Evolutionary conservation across 257 asterid genomes (phyloP).

Genomic region (Solanum megistacrolobum): DNA sequence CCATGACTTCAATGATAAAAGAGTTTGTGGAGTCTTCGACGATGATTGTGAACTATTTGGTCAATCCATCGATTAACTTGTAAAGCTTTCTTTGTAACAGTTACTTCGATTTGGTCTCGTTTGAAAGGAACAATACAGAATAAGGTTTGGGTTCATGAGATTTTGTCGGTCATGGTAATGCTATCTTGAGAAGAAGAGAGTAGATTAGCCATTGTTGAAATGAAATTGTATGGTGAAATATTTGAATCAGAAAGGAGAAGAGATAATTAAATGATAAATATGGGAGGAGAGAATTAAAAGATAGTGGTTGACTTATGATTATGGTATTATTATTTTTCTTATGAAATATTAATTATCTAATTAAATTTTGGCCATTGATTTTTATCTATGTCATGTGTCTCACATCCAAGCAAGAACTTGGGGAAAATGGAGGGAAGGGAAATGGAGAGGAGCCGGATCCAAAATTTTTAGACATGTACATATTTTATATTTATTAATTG

Average conservation of each 20-base stretch:
- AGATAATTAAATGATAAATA: not conserved
- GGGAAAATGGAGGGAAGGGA: too few relatives aligned
- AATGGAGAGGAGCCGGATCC: too few relatives aligned
- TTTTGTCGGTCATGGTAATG: not conserved
- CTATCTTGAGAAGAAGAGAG: not conserved
- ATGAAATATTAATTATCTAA: too few relatives aligned
- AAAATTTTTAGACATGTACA: not conserved
- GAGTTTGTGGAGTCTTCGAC: not conserved
- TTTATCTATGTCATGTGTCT: too few relatives aligned
- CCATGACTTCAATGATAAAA: too few relatives aligned
- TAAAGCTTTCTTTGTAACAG: not conserved
- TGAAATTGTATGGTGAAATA: not conserved
- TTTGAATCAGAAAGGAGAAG: not conserved
- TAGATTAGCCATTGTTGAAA: too few relatives aligned
- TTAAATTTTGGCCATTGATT: too few relatives aligned
- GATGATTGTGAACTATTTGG: not conserved
- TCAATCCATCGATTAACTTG: not conserved
- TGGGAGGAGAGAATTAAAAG: not conserved
- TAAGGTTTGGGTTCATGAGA: not conserved
- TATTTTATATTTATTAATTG: not conserved
- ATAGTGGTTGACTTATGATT: not conserved
- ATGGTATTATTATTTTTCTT: too few relatives aligned
- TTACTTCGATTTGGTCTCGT: not conserved
- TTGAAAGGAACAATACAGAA: not conserved
- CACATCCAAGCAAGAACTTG: too few relatives aligned